Base-by-base conservation (phyloP, 176 grass and related monocot species). In the Poa annua region DNA sequence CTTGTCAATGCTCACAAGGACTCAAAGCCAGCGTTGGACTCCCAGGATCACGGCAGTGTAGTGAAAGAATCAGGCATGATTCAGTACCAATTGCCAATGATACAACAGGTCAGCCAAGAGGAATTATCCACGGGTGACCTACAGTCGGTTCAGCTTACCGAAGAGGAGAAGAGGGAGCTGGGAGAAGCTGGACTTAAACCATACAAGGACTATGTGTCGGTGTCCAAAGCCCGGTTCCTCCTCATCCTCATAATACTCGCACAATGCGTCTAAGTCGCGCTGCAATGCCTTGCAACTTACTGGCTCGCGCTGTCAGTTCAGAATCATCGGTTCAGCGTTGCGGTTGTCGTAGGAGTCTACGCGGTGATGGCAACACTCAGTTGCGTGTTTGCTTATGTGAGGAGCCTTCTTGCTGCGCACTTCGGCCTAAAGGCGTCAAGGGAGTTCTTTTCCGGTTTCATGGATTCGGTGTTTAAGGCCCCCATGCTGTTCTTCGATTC, bases 401-500 rank as follows among this genome's bases (percentile, higher is more conserved):
- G 92, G 85, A 95, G 86, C 68, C 82, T 93, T 76, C 42, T 90
- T 11, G 83, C 90, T 13, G 96, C 96, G 15, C 72, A 90, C 66
- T 86, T 95, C 66, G 96, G 96, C 62, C 75, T 95, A n/a, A 93
- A 86, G 78, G 96, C 90, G 6, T 98, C 96, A 3, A 93, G 80
- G 62, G 92, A 92, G 71, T 98, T 98, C 80, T 98, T 98, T 15
- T 83, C 89, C 0, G 80, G 79, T 6, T 90, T 95, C 90, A 95
- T 98, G 87, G 91, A 95, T 87, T 98, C 92, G 3, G 62, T 98
- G 36, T 97, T 97, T 61, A 91, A 86, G 60, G 90, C 92, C 17
- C 95, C 95, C 20, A 97, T 97, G 95, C 20, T 92, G 2, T 97
- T 97, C 75, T 94, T 97, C 32, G 90, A 97, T 80, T 97, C 92